These are phyloP conservation scores for Colletotrichum sp. DNA, from an alignment of 2,329 filamentous ascomycete genomes.

Conservation along the genomic window DNA sequence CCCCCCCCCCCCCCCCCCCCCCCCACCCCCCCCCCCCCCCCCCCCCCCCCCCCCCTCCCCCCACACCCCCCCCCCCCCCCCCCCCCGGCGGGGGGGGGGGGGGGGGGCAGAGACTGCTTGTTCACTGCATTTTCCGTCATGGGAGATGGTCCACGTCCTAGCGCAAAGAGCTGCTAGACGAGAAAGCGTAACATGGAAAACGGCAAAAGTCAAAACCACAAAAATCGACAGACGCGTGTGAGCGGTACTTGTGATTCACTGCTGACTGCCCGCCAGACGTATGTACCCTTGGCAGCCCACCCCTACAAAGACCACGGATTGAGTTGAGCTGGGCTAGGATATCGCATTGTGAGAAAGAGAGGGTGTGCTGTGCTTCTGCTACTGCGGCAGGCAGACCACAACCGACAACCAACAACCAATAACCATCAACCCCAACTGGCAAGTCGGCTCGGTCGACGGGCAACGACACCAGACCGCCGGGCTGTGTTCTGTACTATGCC, in stretches of 20 bases:
- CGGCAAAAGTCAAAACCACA: background rate
- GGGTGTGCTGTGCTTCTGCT: background rate
- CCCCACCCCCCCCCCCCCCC: too few relatives aligned
- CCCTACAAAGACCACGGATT: background rate
- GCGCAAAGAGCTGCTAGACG: background rate
- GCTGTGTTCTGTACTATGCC: background rate
- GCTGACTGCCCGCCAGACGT: background rate
- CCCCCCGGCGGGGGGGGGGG: too few relatives aligned
- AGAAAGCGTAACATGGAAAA: background rate
- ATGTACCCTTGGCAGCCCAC: background rate
- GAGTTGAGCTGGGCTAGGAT: slow-evolving; percentile 6
- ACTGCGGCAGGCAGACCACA: background rate
- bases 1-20: too few relatives aligned
- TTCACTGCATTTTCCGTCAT: background rate
- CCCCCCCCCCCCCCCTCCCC: too few relatives aligned
- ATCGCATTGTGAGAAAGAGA: background rate
- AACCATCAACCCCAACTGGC: background rate
- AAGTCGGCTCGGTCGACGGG: background rate
- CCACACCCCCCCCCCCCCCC: too few relatives aligned
- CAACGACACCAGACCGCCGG: background rate
- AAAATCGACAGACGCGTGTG: background rate
- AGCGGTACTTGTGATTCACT: background rate
- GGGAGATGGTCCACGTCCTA: background rate
- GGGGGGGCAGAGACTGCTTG: background rate
- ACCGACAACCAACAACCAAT: background rate